Evolutionary conservation across 2,329 filamentous ascomycete genomes (phyloP), one percentile per base, ranked within the genome.

Genomic region (Nemania abortiva): DNA sequence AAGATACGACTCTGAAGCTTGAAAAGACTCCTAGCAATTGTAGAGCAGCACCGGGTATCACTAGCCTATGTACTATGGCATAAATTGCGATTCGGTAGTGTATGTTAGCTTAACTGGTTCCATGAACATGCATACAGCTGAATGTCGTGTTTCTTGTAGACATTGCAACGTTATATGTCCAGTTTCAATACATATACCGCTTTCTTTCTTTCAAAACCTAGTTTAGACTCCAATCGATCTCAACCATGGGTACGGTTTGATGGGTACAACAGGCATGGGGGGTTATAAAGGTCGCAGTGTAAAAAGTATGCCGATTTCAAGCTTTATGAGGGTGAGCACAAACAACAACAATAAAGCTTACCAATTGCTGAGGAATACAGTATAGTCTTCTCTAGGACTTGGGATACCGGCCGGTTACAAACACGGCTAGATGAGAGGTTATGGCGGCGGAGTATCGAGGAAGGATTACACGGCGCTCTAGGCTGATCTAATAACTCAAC

Each of bases 361-460:
- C 58, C 31, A 49, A 66, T 45, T 53, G 64, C 64, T 66, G 64
- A 66, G 58, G 27, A 66, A 66, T 55, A 20, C 10, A 53, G 27
- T 53, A 15, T 10, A 29, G 13, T 6, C 39, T 15, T 18, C 39
- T 42, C 15, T 18, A 42, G 15, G 11, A 2, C 2, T 6, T 42
- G 39, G 39, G 39, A 31, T 42, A 22, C 59, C 49, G 37, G 34
- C 39, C 39, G 37, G 37, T 27, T 22, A 7, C 11, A 39, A 37
- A 20, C 27, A 18, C 34, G n/a, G n/a, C 37, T n/a, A 31, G 15
- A 31, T 27, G 31, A n/a, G 7, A 50, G 18, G 22, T 15, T 34
- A 22, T 1, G 29, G 20, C 29, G 42, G 27, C 9, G 52, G 39
- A 22, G 34, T n/a, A 4, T 34, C 18, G 59, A 11, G 37, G 7